Evolutionary conservation across 169 alveolate genomes (phyloP), one percentile per base, ranked within the genome.

Genomic region (Eimeria sp.): DNA sequence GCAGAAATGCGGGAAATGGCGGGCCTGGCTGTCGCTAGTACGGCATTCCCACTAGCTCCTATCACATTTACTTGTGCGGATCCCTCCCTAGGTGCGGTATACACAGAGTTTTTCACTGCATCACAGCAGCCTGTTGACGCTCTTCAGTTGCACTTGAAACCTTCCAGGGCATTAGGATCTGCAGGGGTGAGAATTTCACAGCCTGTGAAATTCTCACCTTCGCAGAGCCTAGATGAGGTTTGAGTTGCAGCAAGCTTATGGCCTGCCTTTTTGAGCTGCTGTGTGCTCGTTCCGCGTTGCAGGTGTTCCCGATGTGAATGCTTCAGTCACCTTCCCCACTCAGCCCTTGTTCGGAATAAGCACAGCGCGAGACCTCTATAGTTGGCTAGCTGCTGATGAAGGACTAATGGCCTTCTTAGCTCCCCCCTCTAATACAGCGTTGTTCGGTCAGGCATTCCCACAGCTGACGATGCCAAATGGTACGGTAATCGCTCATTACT

Each of bases 371-470:
- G 89, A 80, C 67, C 43, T 80, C 27, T 80, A 80, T 54, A 80
- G 89, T 51, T 80, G 89, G 89, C 89, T 80, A 45, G 89, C 25
- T 22, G 89, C 89, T 47, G 89, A 80, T n/a, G 72, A 80, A 70
- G 89, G 89, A 7, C 47, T 80, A 30, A 80, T 49, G 89, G 7
- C 72, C 25, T 80, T 80, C 34, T 27, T 80, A 58, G 65, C 49
- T n/a, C 43, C 89, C 70, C 43, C 89, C 30, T 45, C 67, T 47
- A 51, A 80, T 22, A 4, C 89, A 13, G 25, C 63, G 20, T 80
- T 80, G 47, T 80, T 80, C 43, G 49, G 63, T 47, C 47, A 80
- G 67, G 67, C 67, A 1, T 49, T 80, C 18, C 89, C 89, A 22
- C 49, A 80, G 89, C 67, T 80, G 27, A 22, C 11, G 45, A 43